A percentile compares a stretch with the other conserved stretches of the same genome.
Conservation (phyloP, 192 early-diverging fungal species). For the Coemansia furcata region DNA sequence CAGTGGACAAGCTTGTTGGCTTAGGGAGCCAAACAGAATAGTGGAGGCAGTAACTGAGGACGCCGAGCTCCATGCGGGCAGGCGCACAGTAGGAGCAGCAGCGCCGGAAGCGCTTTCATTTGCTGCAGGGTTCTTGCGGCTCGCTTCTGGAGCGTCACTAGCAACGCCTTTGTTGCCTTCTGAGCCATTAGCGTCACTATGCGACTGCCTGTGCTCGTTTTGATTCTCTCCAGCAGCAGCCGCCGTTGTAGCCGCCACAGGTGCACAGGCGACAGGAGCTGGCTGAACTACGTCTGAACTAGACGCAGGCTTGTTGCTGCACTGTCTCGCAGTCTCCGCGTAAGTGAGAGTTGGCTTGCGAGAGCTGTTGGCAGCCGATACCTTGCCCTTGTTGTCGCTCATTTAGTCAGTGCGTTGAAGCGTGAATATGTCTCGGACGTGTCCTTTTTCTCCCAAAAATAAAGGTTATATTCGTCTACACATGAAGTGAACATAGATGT, state of each 20-base stretch:
- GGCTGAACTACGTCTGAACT: background rate
- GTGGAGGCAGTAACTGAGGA: constrained; percentile 15
- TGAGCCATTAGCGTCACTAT: constrained; percentile 14
- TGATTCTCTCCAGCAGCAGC: constrained; percentile 17
- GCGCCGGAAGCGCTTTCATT: background rate
- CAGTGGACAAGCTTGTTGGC: constrained; percentile 28
- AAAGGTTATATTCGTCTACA: background rate
- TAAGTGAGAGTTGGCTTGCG: background rate
- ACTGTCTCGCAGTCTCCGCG: background rate
- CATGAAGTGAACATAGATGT: no score
- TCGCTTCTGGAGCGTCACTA: background rate
- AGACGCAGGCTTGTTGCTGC: background rate
- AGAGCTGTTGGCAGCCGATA: background rate
- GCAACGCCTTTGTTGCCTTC: background rate
- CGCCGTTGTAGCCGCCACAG: background rate
- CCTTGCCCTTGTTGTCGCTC: background rate
- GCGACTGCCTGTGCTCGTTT: constrained; percentile 19
- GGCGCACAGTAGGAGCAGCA: constrained; percentile 29
- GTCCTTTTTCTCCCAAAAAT: background rate
- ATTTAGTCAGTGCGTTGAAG: background rate
- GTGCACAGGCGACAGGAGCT: background rate
- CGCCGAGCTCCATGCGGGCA: constrained; percentile 35
- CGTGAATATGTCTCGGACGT: background rate
- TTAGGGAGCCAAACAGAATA: constrained; percentile 53
- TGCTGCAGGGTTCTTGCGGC: background rate